Conservation (phyloP, 2,329 filamentous ascomycete species). For the Chrysoporthe puriensis region DNA sequence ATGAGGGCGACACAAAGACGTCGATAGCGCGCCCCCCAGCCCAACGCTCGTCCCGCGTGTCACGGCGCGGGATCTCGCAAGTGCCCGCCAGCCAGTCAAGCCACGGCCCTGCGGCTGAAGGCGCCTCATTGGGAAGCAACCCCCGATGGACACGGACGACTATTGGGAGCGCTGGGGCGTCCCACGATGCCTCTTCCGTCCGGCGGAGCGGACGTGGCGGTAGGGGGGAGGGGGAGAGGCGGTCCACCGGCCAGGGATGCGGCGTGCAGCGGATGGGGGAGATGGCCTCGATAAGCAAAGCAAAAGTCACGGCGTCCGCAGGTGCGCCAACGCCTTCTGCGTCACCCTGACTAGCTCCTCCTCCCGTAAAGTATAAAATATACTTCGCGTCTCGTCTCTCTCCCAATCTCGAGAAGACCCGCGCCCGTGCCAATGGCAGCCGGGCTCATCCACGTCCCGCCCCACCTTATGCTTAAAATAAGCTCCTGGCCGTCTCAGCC, state of each 20-base stretch:
- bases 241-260: too few species aligned
- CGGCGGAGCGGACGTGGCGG: too few species aligned
- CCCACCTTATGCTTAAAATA: conserved; percentile 1
- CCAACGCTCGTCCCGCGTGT: neutral
- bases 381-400: too few species aligned
- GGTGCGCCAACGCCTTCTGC: too few species aligned
- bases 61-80: neutral
- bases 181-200: neutral
- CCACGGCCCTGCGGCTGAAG: conserved; percentile 4
- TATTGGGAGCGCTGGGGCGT: neutral
- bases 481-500: neutral
- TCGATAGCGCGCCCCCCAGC: neutral
- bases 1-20: neutral
- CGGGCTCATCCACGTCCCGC: neutral
- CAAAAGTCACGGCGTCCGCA: too few species aligned
- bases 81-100: neutral
- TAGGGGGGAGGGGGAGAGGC: too few species aligned
- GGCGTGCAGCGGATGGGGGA: too few species aligned
- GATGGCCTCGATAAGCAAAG: too few species aligned
- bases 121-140: neutral
- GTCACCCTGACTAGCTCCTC: too few species aligned
- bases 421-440: neutral
- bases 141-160: neutral
- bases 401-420: neutral
- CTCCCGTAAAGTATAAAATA: too few species aligned